Base-by-base conservation (phyloP, 2,329 filamentous ascomycete species). In the Myriangium duriaei region DNA sequence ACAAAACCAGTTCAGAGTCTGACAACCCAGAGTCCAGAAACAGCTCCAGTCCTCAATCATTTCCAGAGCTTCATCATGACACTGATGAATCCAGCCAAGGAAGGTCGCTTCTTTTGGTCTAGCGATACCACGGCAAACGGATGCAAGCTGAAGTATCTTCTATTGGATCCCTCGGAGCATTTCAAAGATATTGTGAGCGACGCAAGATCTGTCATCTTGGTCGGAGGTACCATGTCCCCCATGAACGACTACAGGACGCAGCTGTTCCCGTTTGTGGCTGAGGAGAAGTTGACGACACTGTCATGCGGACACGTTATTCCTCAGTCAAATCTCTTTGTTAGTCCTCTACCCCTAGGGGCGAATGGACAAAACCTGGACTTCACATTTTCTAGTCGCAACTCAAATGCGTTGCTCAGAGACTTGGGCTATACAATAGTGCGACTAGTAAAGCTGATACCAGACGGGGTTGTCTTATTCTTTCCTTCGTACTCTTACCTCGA, bases 291-390 rank as follows among this genome's bases (percentile, higher is more conserved):
- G 31, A 78, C 71, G 7, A 94, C 83, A 0, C 72, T 95, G 18
- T 95, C 86, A 47, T 98, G 88, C 55, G 87, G 85, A 0, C 91
- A 98, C 59, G 87, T 98, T 32, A 92, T 98, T 38, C 88, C 91
- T 0, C 60, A 73, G 0, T 73, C 76, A 3, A 94, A 86, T 45
- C 69, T 98, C 2, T 75, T 84, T 38, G 87, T 86, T 2, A 80
- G 79, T 61, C 77, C 82, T 0, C 60, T 98, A 1, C 67, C 56
- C 1, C 59, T 60, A 42, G 60, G 68, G 37, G 48, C 68, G 47
- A 48, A 58, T 35, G 64, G 71, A 12, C 48, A 57, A 5, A 62
- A 71, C 4, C 85, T 96, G 45, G 84, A 95, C 53, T 96, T 96
- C 54, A 94, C 81, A 32, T 98, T 81, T 57, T 77, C 81, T 47